A percentile compares a stretch with the other conserved stretches of the same genome.
Evolutionary conservation across 257 asterid species (phyloP).

Genomic region (Marsdenia floribunda): DNA sequence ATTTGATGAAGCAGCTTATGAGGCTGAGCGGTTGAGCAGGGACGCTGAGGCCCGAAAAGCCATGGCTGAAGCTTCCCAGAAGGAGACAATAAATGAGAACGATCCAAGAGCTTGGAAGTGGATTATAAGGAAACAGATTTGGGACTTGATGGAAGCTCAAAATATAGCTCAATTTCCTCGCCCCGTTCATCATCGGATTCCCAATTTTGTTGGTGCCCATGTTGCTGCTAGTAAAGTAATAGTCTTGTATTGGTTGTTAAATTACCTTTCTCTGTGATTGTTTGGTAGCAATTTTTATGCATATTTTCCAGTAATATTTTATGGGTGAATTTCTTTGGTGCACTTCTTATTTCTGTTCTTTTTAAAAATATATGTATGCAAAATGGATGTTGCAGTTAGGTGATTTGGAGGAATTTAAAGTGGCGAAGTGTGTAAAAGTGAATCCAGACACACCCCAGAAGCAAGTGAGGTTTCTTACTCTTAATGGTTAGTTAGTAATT

Average conservation of each 20-base stretch:
- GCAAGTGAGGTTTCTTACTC: conserved; percentile 88
- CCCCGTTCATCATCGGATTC: conserved; percentile 93
- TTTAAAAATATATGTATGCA: neutral
- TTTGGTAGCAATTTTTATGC: neutral
- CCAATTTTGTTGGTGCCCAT: conserved; percentile 69
- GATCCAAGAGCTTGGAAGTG: conserved; percentile 94
- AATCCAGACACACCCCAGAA: conserved; percentile 96
- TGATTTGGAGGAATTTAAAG: conserved; percentile 63
- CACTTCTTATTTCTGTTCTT: neutral
- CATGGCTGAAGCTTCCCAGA: conserved; percentile 58
- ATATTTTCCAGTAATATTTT: neutral
- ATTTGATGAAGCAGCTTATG: conserved; percentile 66
- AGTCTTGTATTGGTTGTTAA: neutral
- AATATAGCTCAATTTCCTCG: conserved; percentile 86
- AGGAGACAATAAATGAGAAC: conserved; percentile 34
- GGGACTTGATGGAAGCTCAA: conserved; percentile 84
- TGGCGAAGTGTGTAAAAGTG: conserved; percentile 79
- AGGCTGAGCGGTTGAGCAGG: conserved; percentile 63
- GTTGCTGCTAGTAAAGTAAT: conserved; percentile 63
- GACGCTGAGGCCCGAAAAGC: conserved; percentile 70
- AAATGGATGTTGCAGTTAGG: conserved; percentile 44
- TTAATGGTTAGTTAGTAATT: conserved; percentile 44
- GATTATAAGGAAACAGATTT: conserved; percentile 70
- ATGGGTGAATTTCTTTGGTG: neutral
- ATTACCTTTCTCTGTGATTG: neutral